Conservation (phyloP, 305 asterid genomes). For the Fraxinus nigra region DNA sequence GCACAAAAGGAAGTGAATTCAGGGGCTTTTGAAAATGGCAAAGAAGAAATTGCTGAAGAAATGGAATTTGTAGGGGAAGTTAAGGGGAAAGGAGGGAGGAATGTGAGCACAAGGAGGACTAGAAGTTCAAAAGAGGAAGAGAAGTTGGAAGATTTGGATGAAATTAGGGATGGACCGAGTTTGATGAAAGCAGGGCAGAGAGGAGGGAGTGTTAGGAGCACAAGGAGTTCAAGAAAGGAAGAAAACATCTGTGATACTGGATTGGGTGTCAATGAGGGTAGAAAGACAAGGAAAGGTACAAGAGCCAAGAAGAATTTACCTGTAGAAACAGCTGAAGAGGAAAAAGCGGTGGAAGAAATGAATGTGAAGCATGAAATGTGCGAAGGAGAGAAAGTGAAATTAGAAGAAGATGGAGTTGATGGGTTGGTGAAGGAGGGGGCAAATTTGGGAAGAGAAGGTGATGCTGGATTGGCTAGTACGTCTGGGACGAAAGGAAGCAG, state of each 20-base stretch:
- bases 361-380: slow-evolving; percentile 17
- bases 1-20: slow-evolving; percentile 18
- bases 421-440: slow-evolving; percentile 8
- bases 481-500: slow-evolving; percentile 29
- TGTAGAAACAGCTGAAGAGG: slow-evolving; percentile 19
- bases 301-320: slow-evolving; percentile 30
- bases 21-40: background rate
- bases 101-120: slow-evolving; percentile 24
- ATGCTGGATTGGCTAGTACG: slow-evolving; percentile 28
- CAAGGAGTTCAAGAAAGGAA: slow-evolving; percentile 37
- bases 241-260: slow-evolving; percentile 6
- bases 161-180: slow-evolving; percentile 14
- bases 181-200: slow-evolving; percentile 10
- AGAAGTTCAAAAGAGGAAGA: slow-evolving; percentile 31
- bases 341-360: slow-evolving; percentile 26
- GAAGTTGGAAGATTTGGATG: slow-evolving; percentile 17
- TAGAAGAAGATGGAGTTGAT: slow-evolving; percentile 19
- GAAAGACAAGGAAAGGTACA: slow-evolving; percentile 24
- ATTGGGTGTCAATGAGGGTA: slow-evolving; percentile 25
- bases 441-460: slow-evolving; percentile 17
- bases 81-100: slow-evolving; percentile 16
- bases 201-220: slow-evolving; percentile 30
- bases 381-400: slow-evolving; percentile 17
- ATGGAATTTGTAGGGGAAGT: slow-evolving; percentile 17
- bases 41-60: slow-evolving; percentile 15